These are phyloP conservation scores for Ustilago curta DNA, from an alignment of 1,284 basidiomycete genomes.

Conservation along the genomic window DNA sequence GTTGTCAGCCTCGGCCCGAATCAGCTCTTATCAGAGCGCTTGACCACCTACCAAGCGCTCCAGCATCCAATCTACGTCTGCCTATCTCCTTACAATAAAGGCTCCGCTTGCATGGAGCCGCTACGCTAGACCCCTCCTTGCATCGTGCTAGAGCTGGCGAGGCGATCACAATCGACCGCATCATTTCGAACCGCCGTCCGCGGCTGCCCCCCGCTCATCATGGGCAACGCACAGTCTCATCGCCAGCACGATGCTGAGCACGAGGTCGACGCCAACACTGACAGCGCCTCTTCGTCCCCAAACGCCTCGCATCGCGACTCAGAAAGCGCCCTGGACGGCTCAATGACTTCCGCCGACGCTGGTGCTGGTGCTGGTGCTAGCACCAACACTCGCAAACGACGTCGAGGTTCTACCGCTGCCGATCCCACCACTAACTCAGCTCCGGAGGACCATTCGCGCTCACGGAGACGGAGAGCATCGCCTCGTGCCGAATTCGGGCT, in stretches of 20 bases:
- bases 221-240: conserved; percentile 43
- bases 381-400: conserved; percentile 18
- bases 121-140: neutral
- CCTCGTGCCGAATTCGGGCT: neutral
- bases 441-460: neutral
- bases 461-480: conserved; percentile 19
- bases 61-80: neutral
- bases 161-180: neutral
- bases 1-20: neutral
- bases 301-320: neutral
- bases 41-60: neutral
- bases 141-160: conserved; percentile 2
- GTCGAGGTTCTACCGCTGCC: conserved; percentile 12
- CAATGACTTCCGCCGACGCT: neutral
- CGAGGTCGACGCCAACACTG: neutral
- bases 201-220: conserved; percentile 4
- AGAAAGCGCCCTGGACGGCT: neutral
- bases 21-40: conserved; percentile 1
- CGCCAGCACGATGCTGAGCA: conserved; percentile 16
- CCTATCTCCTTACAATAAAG: neutral
- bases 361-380: neutral
- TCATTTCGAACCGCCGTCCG: neutral
- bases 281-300: conserved; percentile 2
- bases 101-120: conserved; percentile 10
- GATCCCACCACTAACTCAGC: conserved; percentile 3